These are phyloP conservation scores for Corylus avellana DNA, from an alignment of 306 rosid species.

Conservation along the genomic window DNA sequence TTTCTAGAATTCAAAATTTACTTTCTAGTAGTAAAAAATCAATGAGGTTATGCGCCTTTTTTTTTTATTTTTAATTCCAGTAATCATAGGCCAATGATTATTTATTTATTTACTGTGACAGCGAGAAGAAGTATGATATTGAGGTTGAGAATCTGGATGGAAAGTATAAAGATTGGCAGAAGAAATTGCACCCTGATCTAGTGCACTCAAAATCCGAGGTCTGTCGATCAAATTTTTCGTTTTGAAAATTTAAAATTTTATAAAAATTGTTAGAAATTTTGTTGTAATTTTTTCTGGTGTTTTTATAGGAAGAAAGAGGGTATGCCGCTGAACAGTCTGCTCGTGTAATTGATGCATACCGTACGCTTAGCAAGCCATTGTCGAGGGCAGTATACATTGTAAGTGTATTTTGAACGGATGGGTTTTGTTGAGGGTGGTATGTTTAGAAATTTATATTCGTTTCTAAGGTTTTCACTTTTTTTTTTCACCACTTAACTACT, in stretches of 20 bases:
- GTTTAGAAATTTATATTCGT: neutral
- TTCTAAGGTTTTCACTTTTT: neutral
- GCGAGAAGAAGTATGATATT: slow-evolving; percentile 74
- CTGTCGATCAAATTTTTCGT: slow-evolving; percentile 11
- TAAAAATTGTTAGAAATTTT: neutral
- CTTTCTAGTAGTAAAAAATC: neutral
- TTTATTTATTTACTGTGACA: slow-evolving; percentile 19
- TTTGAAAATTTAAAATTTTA: neutral
- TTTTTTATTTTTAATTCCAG: neutral
- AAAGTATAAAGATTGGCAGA: slow-evolving; percentile 93
- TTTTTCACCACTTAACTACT: neutral
- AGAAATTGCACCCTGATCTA: slow-evolving; percentile 92
- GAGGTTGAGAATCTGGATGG: slow-evolving; percentile 65
- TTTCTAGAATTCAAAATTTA: neutral
- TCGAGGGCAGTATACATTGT: slow-evolving; percentile 80
- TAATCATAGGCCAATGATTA: neutral
- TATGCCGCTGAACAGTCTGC: slow-evolving; percentile 94
- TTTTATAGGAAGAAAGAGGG: slow-evolving; percentile 71
- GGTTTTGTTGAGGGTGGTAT: neutral
- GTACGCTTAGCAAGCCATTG: slow-evolving; percentile 78
- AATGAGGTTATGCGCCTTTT: neutral
- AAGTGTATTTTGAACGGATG: slow-evolving; percentile 29
- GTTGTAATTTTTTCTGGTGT: slow-evolving; percentile 13
- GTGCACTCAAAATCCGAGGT: slow-evolving; percentile 97
- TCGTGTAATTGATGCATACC: slow-evolving; percentile 84